A percentile compares a stretch with the other conserved stretches of the same genome.
phyloP scores from a whole-genome alignment of 2,329 filamentous ascomycete species.

The Beauveria sp. region DNA sequence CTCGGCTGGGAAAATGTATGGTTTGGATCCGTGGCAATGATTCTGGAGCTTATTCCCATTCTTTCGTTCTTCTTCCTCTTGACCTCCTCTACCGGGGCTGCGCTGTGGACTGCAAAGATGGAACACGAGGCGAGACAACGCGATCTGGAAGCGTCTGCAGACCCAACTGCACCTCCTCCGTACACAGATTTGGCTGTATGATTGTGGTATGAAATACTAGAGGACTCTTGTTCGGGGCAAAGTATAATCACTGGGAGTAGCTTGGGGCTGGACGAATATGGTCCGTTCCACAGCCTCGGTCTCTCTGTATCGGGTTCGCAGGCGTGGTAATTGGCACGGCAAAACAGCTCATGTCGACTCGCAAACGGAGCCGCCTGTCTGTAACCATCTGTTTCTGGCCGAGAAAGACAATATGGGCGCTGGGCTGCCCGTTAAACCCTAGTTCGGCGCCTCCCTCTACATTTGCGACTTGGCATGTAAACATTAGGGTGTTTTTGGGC shows the following conservation, averaged over 20 bases:
- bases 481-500: not conserved
- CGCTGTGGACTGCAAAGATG: constrained; percentile 75
- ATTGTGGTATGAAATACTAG: not conserved
- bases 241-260: not conserved
- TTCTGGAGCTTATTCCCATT: constrained; percentile 80
- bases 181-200: constrained; percentile 7
- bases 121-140: constrained; percentile 47
- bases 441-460: too few relatives aligned
- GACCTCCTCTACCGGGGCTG: constrained; percentile 76
- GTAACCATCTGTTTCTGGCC: not conserved
- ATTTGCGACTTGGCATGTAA: not conserved
- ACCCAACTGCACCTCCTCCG: constrained; percentile 5
- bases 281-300: not conserved
- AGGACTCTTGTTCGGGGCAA: too few relatives aligned
- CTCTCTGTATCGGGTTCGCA: not conserved
- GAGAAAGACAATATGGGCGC: not conserved
- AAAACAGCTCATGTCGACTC: not conserved
- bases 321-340: not conserved
- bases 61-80: constrained; percentile 92
- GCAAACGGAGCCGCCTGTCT: not conserved
- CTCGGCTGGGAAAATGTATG: constrained; percentile 79
- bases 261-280: not conserved
- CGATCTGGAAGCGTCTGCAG: constrained; percentile 1
- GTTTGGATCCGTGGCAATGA: constrained; percentile 82
- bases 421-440: not conserved